Percentiles rank a stretch among this genome's conserved stretches.
Evolutionary conservation across 352 stramenopile genomes (phyloP).

Genomic region (Phytophthora europaea): DNA sequence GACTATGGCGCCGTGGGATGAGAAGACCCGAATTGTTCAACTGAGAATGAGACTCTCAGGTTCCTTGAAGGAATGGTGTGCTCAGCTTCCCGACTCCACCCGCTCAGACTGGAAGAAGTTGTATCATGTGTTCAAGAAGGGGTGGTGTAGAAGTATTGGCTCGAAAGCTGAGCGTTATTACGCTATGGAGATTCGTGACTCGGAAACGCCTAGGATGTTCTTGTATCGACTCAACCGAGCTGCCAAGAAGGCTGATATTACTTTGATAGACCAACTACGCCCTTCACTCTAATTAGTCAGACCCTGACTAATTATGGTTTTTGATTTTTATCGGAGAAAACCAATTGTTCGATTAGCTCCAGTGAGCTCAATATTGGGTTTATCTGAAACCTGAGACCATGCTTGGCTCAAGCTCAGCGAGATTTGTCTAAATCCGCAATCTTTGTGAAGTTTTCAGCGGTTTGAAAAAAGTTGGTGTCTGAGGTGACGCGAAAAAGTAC

Average conservation of each 20-base stretch:
- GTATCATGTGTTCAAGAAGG: background rate
- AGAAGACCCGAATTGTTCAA: background rate
- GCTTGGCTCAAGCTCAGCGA: too few relatives aligned
- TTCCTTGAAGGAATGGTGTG: background rate
- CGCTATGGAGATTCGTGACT: background rate
- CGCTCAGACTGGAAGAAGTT: background rate
- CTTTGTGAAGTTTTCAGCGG: too few relatives aligned
- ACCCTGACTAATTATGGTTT: too few relatives aligned
- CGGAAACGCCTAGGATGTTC: background rate
- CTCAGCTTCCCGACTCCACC: background rate
- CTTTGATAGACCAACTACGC: background rate
- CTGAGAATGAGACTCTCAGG: conserved; percentile 1
- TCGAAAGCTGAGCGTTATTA: background rate
- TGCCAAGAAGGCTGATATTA: background rate
- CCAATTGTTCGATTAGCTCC: too few relatives aligned
- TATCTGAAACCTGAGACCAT: too few relatives aligned
- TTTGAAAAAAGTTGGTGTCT: too few relatives aligned
- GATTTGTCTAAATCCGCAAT: too few relatives aligned
- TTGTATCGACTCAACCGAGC: background rate
- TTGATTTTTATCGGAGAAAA: too few relatives aligned
- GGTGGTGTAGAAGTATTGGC: background rate
- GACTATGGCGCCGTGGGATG: background rate
- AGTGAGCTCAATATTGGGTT: too few relatives aligned
- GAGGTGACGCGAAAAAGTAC: too few relatives aligned
- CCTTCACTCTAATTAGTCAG: too few relatives aligned